Evolutionary conservation across 2,329 filamentous ascomycete genomes (phyloP).

Genomic region (Penicillium sp.): DNA sequence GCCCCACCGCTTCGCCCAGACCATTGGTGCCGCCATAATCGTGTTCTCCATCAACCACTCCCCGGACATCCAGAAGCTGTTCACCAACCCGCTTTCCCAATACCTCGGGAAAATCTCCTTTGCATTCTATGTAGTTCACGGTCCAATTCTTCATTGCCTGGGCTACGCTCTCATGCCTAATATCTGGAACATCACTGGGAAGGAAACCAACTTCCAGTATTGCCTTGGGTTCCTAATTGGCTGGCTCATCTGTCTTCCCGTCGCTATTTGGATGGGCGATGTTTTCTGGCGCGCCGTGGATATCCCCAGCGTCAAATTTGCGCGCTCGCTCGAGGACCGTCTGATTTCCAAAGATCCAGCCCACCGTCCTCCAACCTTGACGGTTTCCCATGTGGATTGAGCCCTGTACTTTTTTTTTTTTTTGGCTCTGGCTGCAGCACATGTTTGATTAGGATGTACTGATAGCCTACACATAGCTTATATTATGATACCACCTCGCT

Average conservation of each 20-base stretch:
- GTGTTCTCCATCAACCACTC: constrained; percentile 46
- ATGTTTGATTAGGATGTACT: too few relatives aligned
- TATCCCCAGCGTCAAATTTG: constrained; percentile 51
- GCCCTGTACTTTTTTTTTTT: neutral
- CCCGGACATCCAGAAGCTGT: constrained; percentile 42
- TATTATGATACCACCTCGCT: constrained; percentile 11
- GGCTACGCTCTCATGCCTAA: constrained; percentile 47
- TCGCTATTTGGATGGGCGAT: constrained; percentile 58
- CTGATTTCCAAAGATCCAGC: constrained; percentile 25
- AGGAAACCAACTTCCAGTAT: constrained; percentile 41
- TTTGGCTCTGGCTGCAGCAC: too few relatives aligned
- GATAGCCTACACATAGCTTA: neutral
- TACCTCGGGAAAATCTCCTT: constrained; percentile 52
- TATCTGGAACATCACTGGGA: constrained; percentile 44
- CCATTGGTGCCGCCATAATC: constrained; percentile 44
- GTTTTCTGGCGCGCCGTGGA: constrained; percentile 62
- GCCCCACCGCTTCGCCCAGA: constrained; percentile 48
- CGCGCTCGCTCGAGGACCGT: constrained; percentile 50
- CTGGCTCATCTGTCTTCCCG: constrained; percentile 40
- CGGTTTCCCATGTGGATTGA: constrained; percentile 9
- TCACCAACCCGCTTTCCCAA: constrained; percentile 43
- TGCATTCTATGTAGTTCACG: constrained; percentile 51
- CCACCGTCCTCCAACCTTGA: constrained; percentile 6
- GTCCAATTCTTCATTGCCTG: constrained; percentile 45
- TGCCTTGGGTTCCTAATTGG: constrained; percentile 43